phyloP scores from a whole-genome alignment of 352 stramenopile genomes.

The Phytophthora vignae region DNA sequence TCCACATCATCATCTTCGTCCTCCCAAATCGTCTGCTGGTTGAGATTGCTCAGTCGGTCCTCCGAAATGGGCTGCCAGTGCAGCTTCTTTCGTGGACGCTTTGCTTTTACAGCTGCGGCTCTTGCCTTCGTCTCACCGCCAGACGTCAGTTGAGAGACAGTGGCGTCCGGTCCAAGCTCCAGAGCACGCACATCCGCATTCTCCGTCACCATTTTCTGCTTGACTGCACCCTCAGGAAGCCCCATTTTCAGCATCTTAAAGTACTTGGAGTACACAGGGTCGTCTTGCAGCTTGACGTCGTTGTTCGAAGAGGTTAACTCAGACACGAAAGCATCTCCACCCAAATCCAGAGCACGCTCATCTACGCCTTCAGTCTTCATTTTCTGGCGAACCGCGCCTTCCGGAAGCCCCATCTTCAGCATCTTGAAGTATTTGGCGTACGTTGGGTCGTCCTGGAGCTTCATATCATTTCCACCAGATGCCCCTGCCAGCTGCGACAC shows the following conservation, averaged over 20 bases:
- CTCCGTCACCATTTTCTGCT: slow-evolving; percentile 84
- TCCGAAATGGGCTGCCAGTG: slow-evolving; percentile 91
- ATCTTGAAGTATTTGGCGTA: slow-evolving; percentile 94
- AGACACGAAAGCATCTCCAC: slow-evolving; percentile 55
- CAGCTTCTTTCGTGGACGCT: slow-evolving; percentile 83
- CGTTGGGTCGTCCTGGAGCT: slow-evolving; percentile 47
- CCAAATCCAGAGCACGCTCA: slow-evolving; percentile 64
- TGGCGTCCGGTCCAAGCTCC: slow-evolving; percentile 69
- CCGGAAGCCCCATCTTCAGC: slow-evolving; percentile 90
- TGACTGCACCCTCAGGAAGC: slow-evolving; percentile 85
- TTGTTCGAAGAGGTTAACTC: slow-evolving; percentile 38
- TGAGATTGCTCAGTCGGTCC: slow-evolving; percentile 75
- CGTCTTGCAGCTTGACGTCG: slow-evolving; percentile 54
- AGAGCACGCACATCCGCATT: slow-evolving; percentile 63
- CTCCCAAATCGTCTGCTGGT: slow-evolving; percentile 85
- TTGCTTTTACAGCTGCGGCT: slow-evolving; percentile 27
- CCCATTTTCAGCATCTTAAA: slow-evolving; percentile 96
- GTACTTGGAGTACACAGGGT: slow-evolving; percentile 88
- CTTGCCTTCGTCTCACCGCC: slow-evolving; percentile 12
- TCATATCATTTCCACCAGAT: slow-evolving; percentile 14
- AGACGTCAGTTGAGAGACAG: slow-evolving; percentile 49
- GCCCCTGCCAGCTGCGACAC: slow-evolving; percentile 33
- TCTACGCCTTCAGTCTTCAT: slow-evolving; percentile 71
- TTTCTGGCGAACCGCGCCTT: slow-evolving; percentile 87
- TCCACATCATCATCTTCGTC: slow-evolving; percentile 79